Base-by-base conservation (phyloP, 2,329 filamentous ascomycete species). In the Colletotrichum aenigma region DNA sequence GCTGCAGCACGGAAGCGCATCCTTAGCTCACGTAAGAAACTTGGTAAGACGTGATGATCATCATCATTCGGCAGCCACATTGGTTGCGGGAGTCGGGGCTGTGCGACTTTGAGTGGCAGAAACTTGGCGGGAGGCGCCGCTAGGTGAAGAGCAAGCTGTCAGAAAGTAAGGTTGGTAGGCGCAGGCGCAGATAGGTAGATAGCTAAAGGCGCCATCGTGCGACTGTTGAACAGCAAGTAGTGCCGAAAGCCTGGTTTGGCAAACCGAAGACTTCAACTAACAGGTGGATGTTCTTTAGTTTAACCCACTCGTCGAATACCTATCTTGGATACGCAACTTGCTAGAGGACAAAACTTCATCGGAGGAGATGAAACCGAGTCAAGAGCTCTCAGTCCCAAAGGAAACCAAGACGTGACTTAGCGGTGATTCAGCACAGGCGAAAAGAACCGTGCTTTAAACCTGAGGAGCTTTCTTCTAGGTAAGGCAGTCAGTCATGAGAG, bases 11-110 rank as follows among this genome's bases (percentile, higher is more conserved):
- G 36, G 56, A 72, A 28, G 61, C 43, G 32, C 34, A 43, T 62
- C n/a, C 62, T 62, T 18, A 52, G 62, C 72, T 72, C 72, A 72
- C 72, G 70, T 75, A 73, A 75, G 70, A 68, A 73, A 73, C 43
- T 58, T 64, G 64, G 48, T 36, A 30, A 56, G 24, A 56, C 36
- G 70, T 52, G 26, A 34, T 52, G 26, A 34, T 28, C 16, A n/a
- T 56, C 16, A 68, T 66, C 9, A 9, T n/a, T 32, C 15, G 13
- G 34, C 58, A 74, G 67, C 66, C 65, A 68, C 43, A 21, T 30
- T 52, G 38, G 56, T 43, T 55, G 58, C 30, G 52, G 16, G 56
- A 48, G 48, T 64, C 34, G 58, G 70, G 73, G 70, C 70, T 73
- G 64, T 75, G 73, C 58, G 43, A 65, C 58, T 52, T 52, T 52